Conservation (phyloP, 1,284 basidiomycete genomes). For the Moesziomyces sp. region DNA sequence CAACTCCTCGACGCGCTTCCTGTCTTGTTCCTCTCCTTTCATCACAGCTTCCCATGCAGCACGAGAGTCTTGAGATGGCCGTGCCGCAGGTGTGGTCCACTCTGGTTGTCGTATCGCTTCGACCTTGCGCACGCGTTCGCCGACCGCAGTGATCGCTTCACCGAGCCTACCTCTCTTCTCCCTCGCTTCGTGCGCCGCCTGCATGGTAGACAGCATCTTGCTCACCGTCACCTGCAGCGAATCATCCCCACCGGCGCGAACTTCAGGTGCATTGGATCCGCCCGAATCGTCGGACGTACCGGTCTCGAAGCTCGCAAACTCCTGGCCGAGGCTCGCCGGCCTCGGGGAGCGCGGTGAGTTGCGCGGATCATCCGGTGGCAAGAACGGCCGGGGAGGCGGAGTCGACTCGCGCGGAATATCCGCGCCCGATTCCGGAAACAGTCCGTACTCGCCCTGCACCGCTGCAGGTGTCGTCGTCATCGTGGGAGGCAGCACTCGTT, state of each 20-base stretch:
- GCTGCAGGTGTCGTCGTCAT: not conserved
- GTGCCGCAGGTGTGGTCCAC: not conserved
- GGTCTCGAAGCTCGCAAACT: slow-evolving; percentile 14
- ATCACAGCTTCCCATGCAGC: not conserved
- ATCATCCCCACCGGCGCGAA: not conserved
- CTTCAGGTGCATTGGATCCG: not conserved
- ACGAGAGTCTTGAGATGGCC: not conserved
- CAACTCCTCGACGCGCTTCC: slow-evolving; percentile 9
- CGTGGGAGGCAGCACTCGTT: slow-evolving; percentile 4
- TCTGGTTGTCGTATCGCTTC: not conserved
- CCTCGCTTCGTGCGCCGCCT: slow-evolving; percentile 5
- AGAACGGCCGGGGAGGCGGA: slow-evolving; percentile 20
- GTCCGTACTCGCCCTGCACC: not conserved
- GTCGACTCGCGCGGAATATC: slow-evolving; percentile 34
- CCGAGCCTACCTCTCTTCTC: slow-evolving; percentile 5
- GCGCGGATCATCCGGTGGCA: slow-evolving; percentile 24
- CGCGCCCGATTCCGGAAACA: slow-evolving; percentile 8
- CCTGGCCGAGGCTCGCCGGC: slow-evolving; percentile 16
- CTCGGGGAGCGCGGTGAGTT: slow-evolving; percentile 27
- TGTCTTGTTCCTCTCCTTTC: slow-evolving; percentile 6
- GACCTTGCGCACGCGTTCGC: not conserved
- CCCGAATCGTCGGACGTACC: slow-evolving; percentile 10
- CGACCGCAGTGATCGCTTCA: slow-evolving; percentile 5
- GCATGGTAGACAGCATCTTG: slow-evolving; percentile 16
- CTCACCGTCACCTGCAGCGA: slow-evolving; percentile 13